These are phyloP conservation scores for Boletus subcaerulescens DNA, from an alignment of 768 basidiomycete species.

Conservation along the genomic window DNA sequence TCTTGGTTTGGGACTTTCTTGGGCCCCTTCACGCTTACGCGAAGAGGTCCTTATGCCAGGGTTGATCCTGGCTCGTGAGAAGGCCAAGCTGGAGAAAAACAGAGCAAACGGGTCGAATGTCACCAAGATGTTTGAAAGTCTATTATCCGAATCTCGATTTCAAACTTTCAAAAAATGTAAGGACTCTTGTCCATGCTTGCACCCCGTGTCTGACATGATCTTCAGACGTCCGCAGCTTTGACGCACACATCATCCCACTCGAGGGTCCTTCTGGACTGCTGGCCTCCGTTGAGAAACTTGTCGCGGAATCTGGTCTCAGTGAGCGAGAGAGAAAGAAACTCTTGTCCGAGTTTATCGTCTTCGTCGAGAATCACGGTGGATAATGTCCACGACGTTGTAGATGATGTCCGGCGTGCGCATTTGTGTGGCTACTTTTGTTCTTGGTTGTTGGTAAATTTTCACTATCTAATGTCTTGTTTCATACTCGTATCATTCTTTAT, in stretches of 20 bases:
- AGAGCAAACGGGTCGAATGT: constrained; percentile 31
- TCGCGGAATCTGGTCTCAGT: constrained; percentile 47
- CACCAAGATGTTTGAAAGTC: constrained; percentile 37
- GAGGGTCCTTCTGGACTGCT: constrained; percentile 72
- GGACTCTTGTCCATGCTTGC: constrained; percentile 24
- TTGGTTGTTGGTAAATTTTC: constrained; percentile 27
- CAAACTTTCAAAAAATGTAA: constrained; percentile 60
- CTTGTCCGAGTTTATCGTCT: constrained; percentile 56
- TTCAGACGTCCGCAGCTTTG: constrained; percentile 70
- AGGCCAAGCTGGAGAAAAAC: constrained; percentile 19
- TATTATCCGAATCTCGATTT: constrained; percentile 35
- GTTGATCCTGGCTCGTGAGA: constrained; percentile 28
- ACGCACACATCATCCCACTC: constrained; percentile 70
- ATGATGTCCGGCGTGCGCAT: constrained; percentile 2
- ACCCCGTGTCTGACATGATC: constrained; percentile 10
- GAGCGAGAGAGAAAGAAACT: constrained; percentile 48
- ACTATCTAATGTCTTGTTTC: constrained; percentile 19
- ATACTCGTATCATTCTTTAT: constrained; percentile 21
- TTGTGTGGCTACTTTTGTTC: constrained; percentile 3
- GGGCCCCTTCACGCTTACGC: constrained; percentile 67
- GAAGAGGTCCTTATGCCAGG: constrained; percentile 63
- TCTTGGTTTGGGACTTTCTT: constrained; percentile 63
- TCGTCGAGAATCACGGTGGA: constrained; percentile 42
- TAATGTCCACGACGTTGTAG: constrained; percentile 4
- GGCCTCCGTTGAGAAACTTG: constrained; percentile 57